Evolutionary conservation across 2,329 filamentous ascomycete species (phyloP).

Genomic region (Pseudocercospora eumusae): DNA sequence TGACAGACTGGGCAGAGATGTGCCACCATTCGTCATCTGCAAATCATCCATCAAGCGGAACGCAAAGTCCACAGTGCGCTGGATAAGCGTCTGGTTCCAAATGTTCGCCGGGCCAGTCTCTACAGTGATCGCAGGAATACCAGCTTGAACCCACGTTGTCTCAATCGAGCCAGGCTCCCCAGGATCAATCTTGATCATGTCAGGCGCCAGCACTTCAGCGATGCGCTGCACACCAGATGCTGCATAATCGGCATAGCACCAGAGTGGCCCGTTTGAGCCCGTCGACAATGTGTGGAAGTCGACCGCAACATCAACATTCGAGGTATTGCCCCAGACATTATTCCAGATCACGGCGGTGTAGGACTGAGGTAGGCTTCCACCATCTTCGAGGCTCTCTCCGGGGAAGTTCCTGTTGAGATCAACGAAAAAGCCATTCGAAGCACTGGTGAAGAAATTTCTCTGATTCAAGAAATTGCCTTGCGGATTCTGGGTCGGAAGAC

Average conservation of each 20-base stretch:
- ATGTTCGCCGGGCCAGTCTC: constrained; percentile 44
- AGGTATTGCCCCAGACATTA: constrained; percentile 42
- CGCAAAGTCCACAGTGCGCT: constrained; percentile 39
- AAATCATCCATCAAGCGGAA: constrained; percentile 37
- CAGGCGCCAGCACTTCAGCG: constrained; percentile 44
- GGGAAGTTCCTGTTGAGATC: constrained; percentile 63
- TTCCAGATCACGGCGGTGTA: constrained; percentile 44
- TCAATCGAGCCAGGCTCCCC: constrained; percentile 46
- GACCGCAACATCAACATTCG: constrained; percentile 44
- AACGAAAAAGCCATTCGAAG: constrained; percentile 57
- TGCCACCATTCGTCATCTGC: constrained; percentile 25
- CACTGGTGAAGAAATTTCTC: constrained; percentile 42
- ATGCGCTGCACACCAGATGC: constrained; percentile 43
- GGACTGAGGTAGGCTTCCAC: constrained; percentile 24
- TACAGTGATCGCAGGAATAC: constrained; percentile 43
- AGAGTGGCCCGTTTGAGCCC: constrained; percentile 42
- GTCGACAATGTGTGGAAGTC: constrained; percentile 43
- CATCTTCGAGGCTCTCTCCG: constrained; percentile 45
- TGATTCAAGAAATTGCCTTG: constrained; percentile 45
- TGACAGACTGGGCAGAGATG: constrained; percentile 17
- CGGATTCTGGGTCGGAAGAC: constrained; percentile 44
- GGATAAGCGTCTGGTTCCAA: constrained; percentile 43
- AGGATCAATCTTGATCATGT: constrained; percentile 44
- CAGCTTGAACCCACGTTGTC: constrained; percentile 42
- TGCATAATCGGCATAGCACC: constrained; percentile 45